phyloP scores from a whole-genome alignment of 2,329 filamentous ascomycete species.

The Drechslera avenae region DNA sequence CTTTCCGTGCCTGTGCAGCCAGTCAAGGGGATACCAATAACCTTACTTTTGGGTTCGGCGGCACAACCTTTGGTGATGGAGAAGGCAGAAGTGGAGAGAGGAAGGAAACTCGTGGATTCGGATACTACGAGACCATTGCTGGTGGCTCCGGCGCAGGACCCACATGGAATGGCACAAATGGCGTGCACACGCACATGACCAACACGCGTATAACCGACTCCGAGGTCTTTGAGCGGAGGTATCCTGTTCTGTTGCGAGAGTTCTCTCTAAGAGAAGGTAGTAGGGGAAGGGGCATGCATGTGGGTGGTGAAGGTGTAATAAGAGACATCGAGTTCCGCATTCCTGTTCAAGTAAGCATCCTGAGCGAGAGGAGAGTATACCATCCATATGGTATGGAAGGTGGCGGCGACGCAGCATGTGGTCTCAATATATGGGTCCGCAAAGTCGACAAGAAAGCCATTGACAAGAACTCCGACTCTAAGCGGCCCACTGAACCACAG shows the following conservation, averaged over 20 bases:
- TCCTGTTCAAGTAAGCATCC: slow-evolving; percentile 76
- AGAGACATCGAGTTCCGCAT: slow-evolving; percentile 82
- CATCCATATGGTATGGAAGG: slow-evolving; percentile 83
- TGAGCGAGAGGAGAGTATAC: slow-evolving; percentile 77
- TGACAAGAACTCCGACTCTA: slow-evolving; percentile 32
- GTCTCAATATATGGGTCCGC: slow-evolving; percentile 86
- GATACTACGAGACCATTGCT: slow-evolving; percentile 86
- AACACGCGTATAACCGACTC: slow-evolving; percentile 84
- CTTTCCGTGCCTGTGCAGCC: slow-evolving; percentile 79
- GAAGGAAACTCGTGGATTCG: slow-evolving; percentile 73
- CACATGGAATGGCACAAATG: slow-evolving; percentile 73
- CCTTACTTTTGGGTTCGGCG: slow-evolving; percentile 81
- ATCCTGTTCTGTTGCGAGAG: slow-evolving; percentile 73
- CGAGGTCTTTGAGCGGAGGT: slow-evolving; percentile 77
- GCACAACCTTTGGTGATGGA: slow-evolving; percentile 41
- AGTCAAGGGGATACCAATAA: slow-evolving; percentile 84
- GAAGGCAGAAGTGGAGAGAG: slow-evolving; percentile 16
- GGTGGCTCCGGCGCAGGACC: slow-evolving; percentile 76
- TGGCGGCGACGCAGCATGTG: slow-evolving; percentile 77
- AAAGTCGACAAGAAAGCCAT: slow-evolving; percentile 57
- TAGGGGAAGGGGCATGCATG: slow-evolving; percentile 68
- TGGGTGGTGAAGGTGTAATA: slow-evolving; percentile 77
- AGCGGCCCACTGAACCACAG: slow-evolving; percentile 25
- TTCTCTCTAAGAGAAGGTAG: slow-evolving; percentile 69
- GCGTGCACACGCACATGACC: slow-evolving; percentile 85